These are phyloP conservation scores for Pugionium cornutum DNA, from an alignment of 345 rosid genomes.

Conservation along the genomic window DNA sequence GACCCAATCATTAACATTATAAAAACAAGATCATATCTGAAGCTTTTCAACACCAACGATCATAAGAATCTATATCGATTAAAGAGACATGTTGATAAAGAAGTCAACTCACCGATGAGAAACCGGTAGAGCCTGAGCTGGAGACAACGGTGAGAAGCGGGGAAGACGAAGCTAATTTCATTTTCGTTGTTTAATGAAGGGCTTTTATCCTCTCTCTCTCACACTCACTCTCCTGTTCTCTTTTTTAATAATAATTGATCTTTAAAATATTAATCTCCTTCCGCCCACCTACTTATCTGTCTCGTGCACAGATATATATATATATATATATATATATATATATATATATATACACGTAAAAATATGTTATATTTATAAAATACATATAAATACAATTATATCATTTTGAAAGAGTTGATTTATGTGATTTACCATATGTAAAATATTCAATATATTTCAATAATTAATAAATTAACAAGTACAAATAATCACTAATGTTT, in stretches of 20 bases:
- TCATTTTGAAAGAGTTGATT: too few species aligned
- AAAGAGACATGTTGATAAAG: conserved; percentile 10
- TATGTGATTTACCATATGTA: too few species aligned
- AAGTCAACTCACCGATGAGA: conserved; percentile 35
- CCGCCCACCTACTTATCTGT: conserved; percentile 16
- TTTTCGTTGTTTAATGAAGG: conserved; percentile 3
- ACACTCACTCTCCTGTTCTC: not conserved
- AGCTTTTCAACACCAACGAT: too few species aligned
- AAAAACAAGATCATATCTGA: conserved; percentile 17
- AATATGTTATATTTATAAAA: too few species aligned
- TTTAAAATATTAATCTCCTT: not conserved
- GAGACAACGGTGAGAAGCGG: conserved; percentile 40
- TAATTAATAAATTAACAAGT: too few species aligned
- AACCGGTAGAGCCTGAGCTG: conserved; percentile 30
- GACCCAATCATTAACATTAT: not conserved
- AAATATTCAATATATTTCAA: too few species aligned
- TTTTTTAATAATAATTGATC: not conserved
- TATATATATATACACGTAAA: too few species aligned
- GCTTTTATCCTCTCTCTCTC: conserved; percentile 1
- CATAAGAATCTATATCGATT: too few species aligned
- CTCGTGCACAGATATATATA: not conserved
- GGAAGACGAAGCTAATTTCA: conserved; percentile 33
- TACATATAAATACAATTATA: too few species aligned
- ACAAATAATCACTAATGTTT: too few species aligned
- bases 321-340: too few species aligned